phyloP scores from a whole-genome alignment of 768 basidiomycete species.

The Leucosporidium scottii region DNA sequence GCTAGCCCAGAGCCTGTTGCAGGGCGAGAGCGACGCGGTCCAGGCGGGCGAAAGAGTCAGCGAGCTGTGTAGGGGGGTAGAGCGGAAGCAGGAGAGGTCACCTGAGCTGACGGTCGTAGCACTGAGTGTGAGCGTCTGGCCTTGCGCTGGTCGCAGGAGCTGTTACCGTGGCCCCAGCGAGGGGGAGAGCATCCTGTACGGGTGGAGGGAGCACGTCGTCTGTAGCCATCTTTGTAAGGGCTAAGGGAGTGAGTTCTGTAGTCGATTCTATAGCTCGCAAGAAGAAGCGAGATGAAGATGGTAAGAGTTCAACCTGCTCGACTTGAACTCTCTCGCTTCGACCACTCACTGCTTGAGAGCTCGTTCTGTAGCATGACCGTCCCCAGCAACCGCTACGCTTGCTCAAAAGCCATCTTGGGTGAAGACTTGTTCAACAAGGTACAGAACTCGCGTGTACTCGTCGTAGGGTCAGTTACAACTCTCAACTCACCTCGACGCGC shows the following conservation, averaged over 20 bases:
- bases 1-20: slow-evolving; percentile 79
- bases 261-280: background rate
- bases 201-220: slow-evolving; percentile 9
- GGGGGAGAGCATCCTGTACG: slow-evolving; percentile 13
- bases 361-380: background rate
- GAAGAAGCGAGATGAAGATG: background rate
- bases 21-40: background rate
- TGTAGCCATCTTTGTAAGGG: background rate
- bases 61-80: background rate
- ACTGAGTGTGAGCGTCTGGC: slow-evolving; percentile 58
- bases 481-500: background rate
- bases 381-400: slow-evolving; percentile 40
- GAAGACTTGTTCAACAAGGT: slow-evolving; percentile 54
- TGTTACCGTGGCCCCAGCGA: background rate
- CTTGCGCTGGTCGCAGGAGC: background rate
- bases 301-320: background rate
- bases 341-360: background rate
- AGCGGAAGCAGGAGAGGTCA: slow-evolving; percentile 40
- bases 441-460: slow-evolving; percentile 50
- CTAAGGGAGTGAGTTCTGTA: background rate
- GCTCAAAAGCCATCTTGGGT: slow-evolving; percentile 75
- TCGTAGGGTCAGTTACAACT: slow-evolving; percentile 57
- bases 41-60: slow-evolving; percentile 45
- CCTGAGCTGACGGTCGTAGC: slow-evolving; percentile 94
- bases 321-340: background rate